phyloP scores from a whole-genome alignment of 2,329 filamentous ascomycete genomes.

The Trichoderma sp. region DNA sequence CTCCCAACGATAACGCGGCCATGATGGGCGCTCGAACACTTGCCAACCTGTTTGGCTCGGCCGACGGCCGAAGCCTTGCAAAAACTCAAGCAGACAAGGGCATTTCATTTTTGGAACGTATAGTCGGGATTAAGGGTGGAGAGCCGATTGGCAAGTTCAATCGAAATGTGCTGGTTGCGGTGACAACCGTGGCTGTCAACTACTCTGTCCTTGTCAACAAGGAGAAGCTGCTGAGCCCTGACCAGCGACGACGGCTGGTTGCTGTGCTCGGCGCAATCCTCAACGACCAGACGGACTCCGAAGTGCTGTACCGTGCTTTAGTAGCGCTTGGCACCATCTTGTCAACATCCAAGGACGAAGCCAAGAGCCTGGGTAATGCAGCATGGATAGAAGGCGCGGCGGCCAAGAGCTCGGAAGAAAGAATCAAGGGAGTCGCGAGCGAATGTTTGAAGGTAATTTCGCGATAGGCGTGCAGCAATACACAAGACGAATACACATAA shows the following conservation, averaged over 20 bases:
- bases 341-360: slow-evolving; percentile 54
- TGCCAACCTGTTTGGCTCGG: slow-evolving; percentile 80
- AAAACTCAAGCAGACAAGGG: slow-evolving; percentile 62
- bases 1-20: slow-evolving; percentile 74
- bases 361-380: slow-evolving; percentile 48
- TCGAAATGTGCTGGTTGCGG: slow-evolving; percentile 79
- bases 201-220: slow-evolving; percentile 71
- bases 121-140: slow-evolving; percentile 56
- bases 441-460: slow-evolving; percentile 49
- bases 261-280: slow-evolving; percentile 67
- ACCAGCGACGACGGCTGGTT: slow-evolving; percentile 52
- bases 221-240: slow-evolving; percentile 46
- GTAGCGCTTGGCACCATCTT: slow-evolving; percentile 79
- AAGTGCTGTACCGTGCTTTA: slow-evolving; percentile 80
- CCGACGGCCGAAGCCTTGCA: slow-evolving; percentile 69
- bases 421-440: slow-evolving; percentile 52
- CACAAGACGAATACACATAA: neutral
- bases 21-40: slow-evolving; percentile 86
- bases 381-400: slow-evolving; percentile 49
- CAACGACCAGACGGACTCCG: slow-evolving; percentile 70
- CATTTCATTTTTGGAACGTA: slow-evolving; percentile 64
- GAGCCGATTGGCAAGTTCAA: slow-evolving; percentile 62
- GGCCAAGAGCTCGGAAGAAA: slow-evolving; percentile 50
- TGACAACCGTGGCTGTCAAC: slow-evolving; percentile 84
- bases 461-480: neutral